A percentile compares a stretch with the other conserved stretches of the same genome.
Evolutionary conservation across 2,329 filamentous ascomycete genomes (phyloP).

Genomic region (Aspergillus fischeri): DNA sequence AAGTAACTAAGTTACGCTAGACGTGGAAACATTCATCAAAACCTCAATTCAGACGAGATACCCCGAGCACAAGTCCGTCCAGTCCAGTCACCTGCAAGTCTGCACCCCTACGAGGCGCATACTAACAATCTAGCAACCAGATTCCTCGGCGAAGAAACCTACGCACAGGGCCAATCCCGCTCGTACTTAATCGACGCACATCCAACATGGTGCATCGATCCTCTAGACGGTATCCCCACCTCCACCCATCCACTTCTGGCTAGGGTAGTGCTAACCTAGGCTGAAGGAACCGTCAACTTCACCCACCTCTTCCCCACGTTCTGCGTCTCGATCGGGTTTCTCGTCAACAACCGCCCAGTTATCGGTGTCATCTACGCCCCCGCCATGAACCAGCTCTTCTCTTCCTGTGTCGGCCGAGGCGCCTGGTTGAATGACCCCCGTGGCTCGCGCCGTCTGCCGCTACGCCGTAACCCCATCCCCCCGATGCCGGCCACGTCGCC

Average conservation of each 20-base stretch:
- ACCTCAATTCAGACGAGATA: conserved; percentile 56
- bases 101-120: no score
- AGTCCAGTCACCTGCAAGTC: not conserved
- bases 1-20: conserved; percentile 35
- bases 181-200: conserved; percentile 61
- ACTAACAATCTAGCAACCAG: conserved; percentile 33
- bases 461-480: conserved; percentile 59
- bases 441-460: conserved; percentile 49
- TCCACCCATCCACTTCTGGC: not conserved
- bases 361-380: conserved; percentile 72
- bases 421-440: conserved; percentile 65
- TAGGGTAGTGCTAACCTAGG: not conserved
- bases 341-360: conserved; percentile 55
- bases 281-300: conserved; percentile 67
- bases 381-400: conserved; percentile 65
- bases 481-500: conserved; percentile 63
- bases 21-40: conserved; percentile 69
- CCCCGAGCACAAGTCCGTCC: conserved; percentile 60
- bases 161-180: conserved; percentile 63
- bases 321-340: conserved; percentile 71
- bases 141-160: conserved; percentile 74
- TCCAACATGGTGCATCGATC: conserved; percentile 74
- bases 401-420: conserved; percentile 61
- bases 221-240: conserved; percentile 57
- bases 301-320: conserved; percentile 78